phyloP scores from a whole-genome alignment of 2,329 filamentous ascomycete species.

The Coniosporium tulheliwenetii region DNA sequence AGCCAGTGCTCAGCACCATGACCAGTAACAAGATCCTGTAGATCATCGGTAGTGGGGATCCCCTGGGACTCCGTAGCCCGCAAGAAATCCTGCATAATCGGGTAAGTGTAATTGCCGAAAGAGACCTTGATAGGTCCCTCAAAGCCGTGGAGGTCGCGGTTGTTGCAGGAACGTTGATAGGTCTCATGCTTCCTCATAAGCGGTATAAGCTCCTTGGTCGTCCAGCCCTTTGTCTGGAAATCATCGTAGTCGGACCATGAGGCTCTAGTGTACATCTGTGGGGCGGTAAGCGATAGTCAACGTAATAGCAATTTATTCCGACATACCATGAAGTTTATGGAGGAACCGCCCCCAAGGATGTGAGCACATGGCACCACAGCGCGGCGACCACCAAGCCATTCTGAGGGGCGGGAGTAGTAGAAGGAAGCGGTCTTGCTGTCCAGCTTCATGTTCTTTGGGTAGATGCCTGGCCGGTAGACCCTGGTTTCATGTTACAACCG shows the following conservation, averaged over 20 bases:
- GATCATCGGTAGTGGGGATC: slow-evolving; percentile 60
- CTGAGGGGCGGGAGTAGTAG: slow-evolving; percentile 61
- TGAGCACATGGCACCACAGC: slow-evolving; percentile 64
- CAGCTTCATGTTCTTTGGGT: slow-evolving; percentile 63
- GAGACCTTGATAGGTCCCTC: slow-evolving; percentile 73
- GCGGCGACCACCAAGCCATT: slow-evolving; percentile 54
- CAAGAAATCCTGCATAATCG: slow-evolving; percentile 69
- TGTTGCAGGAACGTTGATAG: slow-evolving; percentile 42
- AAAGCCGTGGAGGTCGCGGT: slow-evolving; percentile 55
- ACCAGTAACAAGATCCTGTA: slow-evolving; percentile 54
- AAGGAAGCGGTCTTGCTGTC: slow-evolving; percentile 72
- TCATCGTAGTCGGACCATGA: slow-evolving; percentile 63
- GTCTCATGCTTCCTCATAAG: slow-evolving; percentile 73
- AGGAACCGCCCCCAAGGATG: slow-evolving; percentile 55
- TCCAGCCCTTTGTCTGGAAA: slow-evolving; percentile 69
- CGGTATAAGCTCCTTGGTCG: slow-evolving; percentile 56
- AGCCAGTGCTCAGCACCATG: slow-evolving; percentile 68
- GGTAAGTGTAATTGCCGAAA: slow-evolving; percentile 68
- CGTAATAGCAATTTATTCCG: slow-evolving; percentile 4
- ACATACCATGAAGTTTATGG: slow-evolving; percentile 60
- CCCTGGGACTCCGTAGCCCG: slow-evolving; percentile 57
- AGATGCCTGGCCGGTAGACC: slow-evolving; percentile 62
- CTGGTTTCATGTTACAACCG: slow-evolving; percentile 14
- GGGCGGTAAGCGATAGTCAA: not conserved
- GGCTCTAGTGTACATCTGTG: slow-evolving; percentile 55